phyloP scores from a whole-genome alignment of 495 filamentous ascomycete genomes.

The Recurvomyces mirabilis region DNA sequence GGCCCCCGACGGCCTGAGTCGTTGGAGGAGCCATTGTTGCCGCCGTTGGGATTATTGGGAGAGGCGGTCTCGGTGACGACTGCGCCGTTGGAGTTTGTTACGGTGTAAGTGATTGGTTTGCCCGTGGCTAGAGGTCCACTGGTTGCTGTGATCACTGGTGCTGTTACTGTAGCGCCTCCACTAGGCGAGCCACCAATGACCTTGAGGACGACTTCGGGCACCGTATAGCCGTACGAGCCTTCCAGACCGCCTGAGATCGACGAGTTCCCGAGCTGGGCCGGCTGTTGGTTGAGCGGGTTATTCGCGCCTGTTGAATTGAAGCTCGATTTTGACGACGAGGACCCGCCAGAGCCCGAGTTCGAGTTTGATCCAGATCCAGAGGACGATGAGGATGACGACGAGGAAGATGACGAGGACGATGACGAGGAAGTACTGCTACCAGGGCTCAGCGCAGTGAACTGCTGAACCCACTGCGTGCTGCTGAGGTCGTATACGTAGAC shows the following conservation, averaged over 20 bases:
- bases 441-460: constrained; percentile 41
- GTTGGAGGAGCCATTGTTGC: constrained; percentile 10
- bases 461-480: constrained; percentile 47
- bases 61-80: constrained; percentile 44
- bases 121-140: constrained; percentile 60
- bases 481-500: constrained; percentile 59
- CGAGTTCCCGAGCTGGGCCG: constrained; percentile 31
- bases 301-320: constrained; percentile 11
- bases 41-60: constrained; percentile 21
- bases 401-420: neutral
- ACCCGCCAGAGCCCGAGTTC: neutral
- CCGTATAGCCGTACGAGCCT: constrained; percentile 51
- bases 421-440: neutral
- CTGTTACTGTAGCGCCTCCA: constrained; percentile 57
- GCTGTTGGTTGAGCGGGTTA: constrained; percentile 37
- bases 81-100: constrained; percentile 45
- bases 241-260: constrained; percentile 36
- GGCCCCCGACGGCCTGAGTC: constrained; percentile 22
- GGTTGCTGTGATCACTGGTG: constrained; percentile 51
- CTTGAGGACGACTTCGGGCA: constrained; percentile 48
- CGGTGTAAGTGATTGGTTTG: constrained; percentile 48
- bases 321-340: constrained; percentile 2
- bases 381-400: neutral
- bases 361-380: constrained; percentile 5
- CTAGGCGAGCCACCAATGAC: constrained; percentile 50